A percentile compares a stretch with the other conserved stretches of the same genome.
Evolutionary conservation across 495 filamentous ascomycete genomes (phyloP).

Genomic region (Penicillium taxi): DNA sequence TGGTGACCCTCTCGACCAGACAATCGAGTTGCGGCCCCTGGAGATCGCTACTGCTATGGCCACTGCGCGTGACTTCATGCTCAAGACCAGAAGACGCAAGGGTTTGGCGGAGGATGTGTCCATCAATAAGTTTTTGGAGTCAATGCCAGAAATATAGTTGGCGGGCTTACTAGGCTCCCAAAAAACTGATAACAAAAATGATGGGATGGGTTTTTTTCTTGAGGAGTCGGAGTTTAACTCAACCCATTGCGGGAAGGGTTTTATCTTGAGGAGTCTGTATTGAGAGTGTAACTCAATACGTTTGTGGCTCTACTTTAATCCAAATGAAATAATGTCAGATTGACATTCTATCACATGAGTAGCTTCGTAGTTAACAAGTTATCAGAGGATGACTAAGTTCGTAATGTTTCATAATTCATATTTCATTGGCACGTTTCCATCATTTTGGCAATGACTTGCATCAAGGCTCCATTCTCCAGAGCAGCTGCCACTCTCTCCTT

Average conservation of each 20-base stretch:
- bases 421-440: slow-evolving; percentile 63
- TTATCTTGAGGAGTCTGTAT: no score
- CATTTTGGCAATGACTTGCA: slow-evolving; percentile 87
- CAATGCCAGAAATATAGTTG: no score
- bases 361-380: no score
- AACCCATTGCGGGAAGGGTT: no score
- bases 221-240: no score
- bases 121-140: slow-evolving; percentile 91
- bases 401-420: no score
- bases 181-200: slow-evolving; percentile 78
- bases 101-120: slow-evolving; percentile 92
- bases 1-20: slow-evolving; percentile 86
- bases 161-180: no score
- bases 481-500: slow-evolving; percentile 95
- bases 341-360: no score
- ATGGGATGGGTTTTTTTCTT: slow-evolving; percentile 85
- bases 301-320: no score
- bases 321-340: no score
- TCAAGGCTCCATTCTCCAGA: slow-evolving; percentile 84
- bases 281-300: no score
- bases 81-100: slow-evolving; percentile 91
- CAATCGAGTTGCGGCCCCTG: slow-evolving; percentile 70
- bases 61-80: slow-evolving; percentile 87
- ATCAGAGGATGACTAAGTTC: no score
- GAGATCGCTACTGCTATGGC: slow-evolving; percentile 81